Evolutionary conservation across 2,329 filamentous ascomycete species (phyloP).

Genomic region (Trichoderma sp.): DNA sequence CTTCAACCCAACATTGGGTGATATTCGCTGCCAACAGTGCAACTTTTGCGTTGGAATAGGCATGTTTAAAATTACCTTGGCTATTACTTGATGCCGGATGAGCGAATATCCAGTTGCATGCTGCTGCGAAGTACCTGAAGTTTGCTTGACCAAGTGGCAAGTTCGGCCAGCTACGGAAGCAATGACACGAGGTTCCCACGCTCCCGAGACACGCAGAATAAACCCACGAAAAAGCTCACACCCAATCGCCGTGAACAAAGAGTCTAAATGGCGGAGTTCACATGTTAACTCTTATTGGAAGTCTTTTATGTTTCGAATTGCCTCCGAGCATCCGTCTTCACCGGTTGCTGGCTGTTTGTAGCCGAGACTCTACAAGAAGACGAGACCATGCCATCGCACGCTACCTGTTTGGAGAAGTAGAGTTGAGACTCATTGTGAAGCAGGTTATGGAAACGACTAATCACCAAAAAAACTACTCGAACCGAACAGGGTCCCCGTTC

Average conservation of each 20-base stretch:
- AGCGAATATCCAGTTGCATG: no score
- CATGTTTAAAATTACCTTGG: no score
- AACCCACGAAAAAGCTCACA: neutral
- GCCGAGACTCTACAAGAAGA: neutral
- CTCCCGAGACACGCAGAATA: neutral
- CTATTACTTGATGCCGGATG: no score
- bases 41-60: no score
- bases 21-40: neutral
- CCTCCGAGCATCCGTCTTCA: no score
- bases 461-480: neutral
- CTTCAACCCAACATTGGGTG: slow-evolving; percentile 3
- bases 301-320: no score
- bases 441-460: neutral
- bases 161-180: neutral
- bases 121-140: no score
- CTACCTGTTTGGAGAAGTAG: neutral
- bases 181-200: neutral
- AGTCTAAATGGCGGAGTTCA: neutral
- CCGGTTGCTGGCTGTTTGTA: no score
- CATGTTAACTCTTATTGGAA: neutral
- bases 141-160: neutral
- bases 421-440: neutral
- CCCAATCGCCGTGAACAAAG: neutral
- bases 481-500: neutral
- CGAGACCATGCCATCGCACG: no score